Evolutionary conservation across 106 monocot genomes (phyloP).

Genomic region (Gastrodia elata): DNA sequence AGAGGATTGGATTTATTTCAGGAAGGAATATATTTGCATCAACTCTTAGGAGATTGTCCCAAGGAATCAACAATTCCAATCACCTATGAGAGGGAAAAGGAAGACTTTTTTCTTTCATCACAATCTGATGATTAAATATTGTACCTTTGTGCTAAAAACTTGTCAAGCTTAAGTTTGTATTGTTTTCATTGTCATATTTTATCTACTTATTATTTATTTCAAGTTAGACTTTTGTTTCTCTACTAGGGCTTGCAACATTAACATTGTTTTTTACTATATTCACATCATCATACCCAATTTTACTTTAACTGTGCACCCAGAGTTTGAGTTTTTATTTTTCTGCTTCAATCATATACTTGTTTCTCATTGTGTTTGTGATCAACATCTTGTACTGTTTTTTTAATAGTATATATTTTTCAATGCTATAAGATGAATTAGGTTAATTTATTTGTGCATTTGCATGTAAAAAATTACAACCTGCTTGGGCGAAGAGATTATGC

Average conservation of each 20-base stretch:
- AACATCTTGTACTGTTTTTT: background rate
- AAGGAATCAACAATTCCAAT: slow-evolving; percentile 14
- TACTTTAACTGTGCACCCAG: background rate
- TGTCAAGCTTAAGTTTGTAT: background rate
- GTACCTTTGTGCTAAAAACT: slow-evolving; percentile 5
- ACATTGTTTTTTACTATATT: background rate
- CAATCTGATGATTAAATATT: slow-evolving; percentile 1
- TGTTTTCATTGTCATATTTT: slow-evolving; percentile 4
- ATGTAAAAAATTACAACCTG: background rate
- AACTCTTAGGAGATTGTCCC: slow-evolving; percentile 32
- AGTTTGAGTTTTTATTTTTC: background rate
- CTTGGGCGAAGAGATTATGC: background rate
- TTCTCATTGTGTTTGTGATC: background rate
- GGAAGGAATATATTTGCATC: slow-evolving; percentile 33
- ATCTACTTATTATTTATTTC: background rate
- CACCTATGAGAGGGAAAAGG: slow-evolving; percentile 9
- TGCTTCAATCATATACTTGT: background rate
- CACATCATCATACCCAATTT: background rate
- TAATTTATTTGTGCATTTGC: background rate
- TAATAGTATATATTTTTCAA: background rate
- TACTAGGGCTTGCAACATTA: background rate
- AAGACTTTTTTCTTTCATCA: slow-evolving; percentile 6
- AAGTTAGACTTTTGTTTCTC: background rate
- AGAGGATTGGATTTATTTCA: slow-evolving; percentile 20
- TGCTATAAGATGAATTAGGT: background rate